A percentile compares a stretch with the other conserved stretches of the same genome.
Evolutionary conservation across 1,284 basidiomycete species (phyloP).

Genomic region (Clitocybe nebularis): DNA sequence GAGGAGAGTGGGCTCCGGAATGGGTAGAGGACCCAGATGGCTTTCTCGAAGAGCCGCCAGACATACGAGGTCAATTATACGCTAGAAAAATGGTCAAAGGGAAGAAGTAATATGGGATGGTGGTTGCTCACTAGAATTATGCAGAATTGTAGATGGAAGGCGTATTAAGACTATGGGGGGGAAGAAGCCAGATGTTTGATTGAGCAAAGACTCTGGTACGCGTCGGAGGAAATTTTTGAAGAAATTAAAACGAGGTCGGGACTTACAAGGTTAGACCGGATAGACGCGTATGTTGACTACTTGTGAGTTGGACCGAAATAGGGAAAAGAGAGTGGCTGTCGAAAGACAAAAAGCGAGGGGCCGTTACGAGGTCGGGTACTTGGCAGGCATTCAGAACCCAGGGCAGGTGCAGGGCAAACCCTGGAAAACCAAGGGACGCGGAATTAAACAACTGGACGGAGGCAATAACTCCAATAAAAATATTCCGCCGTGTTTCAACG

Average conservation of each 20-base stretch:
- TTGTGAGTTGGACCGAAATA: conserved; percentile 8
- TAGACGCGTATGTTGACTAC: conserved; percentile 10
- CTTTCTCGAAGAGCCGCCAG: conserved; percentile 55
- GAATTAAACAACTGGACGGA: conserved; percentile 37
- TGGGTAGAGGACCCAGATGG: conserved; percentile 64
- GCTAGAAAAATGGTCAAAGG: conserved; percentile 6
- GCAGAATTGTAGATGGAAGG: conserved; percentile 14
- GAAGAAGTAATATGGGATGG: conserved; percentile 3
- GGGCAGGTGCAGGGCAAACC: conserved; percentile 21
- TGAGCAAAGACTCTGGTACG: conserved; percentile 10
- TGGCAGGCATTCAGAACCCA: conserved; percentile 10
- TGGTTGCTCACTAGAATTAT: conserved; percentile 15
- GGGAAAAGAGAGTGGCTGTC: conserved; percentile 12
- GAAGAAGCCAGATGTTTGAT: conserved; percentile 14
- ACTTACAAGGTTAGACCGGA: conserved; percentile 18
- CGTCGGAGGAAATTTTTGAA: conserved; percentile 13
- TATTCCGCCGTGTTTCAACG: conserved; percentile 35
- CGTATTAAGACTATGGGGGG: conserved; percentile 22
- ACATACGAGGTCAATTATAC: conserved; percentile 41
- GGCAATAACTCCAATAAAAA: conserved; percentile 29
- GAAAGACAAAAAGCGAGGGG: conserved; percentile 11
- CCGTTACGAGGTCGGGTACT: conserved; percentile 4
- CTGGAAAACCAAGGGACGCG: conserved; percentile 25
- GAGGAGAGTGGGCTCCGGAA: conserved; percentile 58
- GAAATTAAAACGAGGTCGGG: conserved; percentile 19